These are phyloP conservation scores for Coelastrella sp. DNA, from an alignment of 139 green algal genomes.

Conservation along the genomic window DNA sequence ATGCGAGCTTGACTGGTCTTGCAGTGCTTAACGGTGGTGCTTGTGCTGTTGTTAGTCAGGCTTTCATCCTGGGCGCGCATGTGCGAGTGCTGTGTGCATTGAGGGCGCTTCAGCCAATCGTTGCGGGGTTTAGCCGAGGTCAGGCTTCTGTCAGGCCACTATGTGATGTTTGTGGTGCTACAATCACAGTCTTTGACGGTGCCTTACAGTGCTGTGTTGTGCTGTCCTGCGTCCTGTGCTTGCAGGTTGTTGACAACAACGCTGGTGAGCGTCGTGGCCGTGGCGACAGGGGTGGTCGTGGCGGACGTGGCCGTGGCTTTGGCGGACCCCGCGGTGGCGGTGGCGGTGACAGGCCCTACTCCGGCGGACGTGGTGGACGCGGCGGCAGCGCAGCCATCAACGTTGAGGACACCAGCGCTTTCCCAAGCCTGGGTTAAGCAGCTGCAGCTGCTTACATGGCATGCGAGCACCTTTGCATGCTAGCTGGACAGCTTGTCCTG, in stretches of 20 bases:
- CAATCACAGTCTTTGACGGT: background rate
- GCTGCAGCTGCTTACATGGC: background rate
- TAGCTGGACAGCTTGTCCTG: background rate
- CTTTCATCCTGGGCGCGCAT: too few species aligned
- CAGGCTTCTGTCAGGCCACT: too few species aligned
- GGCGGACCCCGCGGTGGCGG: slow-evolving; percentile 17
- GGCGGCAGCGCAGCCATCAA: slow-evolving; percentile 20
- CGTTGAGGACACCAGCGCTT: slow-evolving; percentile 53
- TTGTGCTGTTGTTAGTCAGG: too few species aligned
- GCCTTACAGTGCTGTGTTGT: background rate
- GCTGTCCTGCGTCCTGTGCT: background rate
- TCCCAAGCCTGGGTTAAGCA: slow-evolving; percentile 54
- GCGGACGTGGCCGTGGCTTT: slow-evolving; percentile 12
- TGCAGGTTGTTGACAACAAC: background rate
- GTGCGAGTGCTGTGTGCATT: too few species aligned
- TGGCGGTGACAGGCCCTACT: background rate
- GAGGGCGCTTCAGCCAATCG: too few species aligned
- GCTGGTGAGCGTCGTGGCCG: slow-evolving; percentile 44
- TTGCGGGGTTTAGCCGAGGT: too few species aligned
- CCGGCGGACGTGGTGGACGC: background rate
- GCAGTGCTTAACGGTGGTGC: too few species aligned
- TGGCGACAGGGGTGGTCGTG: slow-evolving; percentile 29
- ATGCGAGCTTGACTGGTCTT: too few species aligned
- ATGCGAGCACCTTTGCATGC: background rate
- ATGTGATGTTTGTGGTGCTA: background rate